Conservation (phyloP, 2,329 filamentous ascomycete species). For the Colletotrichum salicis region DNA sequence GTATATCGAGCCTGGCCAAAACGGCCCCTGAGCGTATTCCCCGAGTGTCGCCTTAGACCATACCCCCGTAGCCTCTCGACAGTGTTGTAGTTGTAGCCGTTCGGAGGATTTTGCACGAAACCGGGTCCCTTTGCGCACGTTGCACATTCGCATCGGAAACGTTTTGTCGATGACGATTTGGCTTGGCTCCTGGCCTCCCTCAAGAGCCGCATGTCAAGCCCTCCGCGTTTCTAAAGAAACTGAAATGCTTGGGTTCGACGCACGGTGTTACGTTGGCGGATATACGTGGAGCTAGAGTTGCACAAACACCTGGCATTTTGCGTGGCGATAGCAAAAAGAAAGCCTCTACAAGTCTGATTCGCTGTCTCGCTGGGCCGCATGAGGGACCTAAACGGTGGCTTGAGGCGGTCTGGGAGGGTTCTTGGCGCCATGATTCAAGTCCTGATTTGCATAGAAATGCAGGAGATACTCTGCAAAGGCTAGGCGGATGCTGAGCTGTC, state of each 20-base stretch:
- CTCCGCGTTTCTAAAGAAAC: not conserved
- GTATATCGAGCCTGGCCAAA: not conserved
- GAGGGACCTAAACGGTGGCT: not conserved
- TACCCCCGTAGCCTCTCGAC: not conserved
- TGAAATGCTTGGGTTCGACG: not conserved
- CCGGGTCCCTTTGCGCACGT: conserved; percentile 6
- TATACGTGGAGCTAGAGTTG: conserved; percentile 4
- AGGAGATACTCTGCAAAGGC: not conserved
- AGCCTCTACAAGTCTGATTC: not conserved
- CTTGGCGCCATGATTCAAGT: conserved; percentile 1
- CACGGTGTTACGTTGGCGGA: not conserved
- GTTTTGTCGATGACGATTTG: not conserved
- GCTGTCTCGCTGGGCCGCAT: not conserved
- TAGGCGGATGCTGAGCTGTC: not conserved
- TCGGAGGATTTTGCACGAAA: not conserved
- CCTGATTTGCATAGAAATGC: not conserved
- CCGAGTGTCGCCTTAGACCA: not conserved
- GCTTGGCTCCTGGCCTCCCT: not conserved
- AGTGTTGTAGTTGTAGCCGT: not conserved
- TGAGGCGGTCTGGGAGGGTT: conserved; percentile 8
- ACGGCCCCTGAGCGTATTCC: not conserved
- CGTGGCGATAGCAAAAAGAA: conserved; percentile 10
- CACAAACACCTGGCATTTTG: not conserved
- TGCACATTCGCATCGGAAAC: not conserved
- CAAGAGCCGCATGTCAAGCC: conserved; percentile 17